Evolutionary conservation across 2,329 filamentous ascomycete genomes (phyloP).

Genomic region (Venturia asperata): DNA sequence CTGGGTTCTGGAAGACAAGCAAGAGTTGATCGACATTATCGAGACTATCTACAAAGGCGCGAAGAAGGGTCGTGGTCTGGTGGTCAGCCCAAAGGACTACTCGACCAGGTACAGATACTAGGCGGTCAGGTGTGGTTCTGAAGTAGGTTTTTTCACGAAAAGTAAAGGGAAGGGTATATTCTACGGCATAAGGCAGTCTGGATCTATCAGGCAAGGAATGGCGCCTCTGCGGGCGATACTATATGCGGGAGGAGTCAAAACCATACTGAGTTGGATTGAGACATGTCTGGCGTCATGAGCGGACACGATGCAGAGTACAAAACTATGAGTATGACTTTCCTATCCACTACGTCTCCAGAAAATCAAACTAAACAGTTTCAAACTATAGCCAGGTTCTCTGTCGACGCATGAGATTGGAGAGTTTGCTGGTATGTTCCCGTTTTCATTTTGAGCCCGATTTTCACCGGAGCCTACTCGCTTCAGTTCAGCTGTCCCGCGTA

Average conservation of each 20-base stretch:
- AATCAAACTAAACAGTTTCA: conserved; percentile 9
- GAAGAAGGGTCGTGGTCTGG: conserved; percentile 93
- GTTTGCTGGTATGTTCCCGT: neutral
- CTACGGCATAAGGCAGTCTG: neutral
- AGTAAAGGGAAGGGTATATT: neutral
- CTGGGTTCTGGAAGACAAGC: conserved; percentile 94
- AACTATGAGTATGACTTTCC: conserved; percentile 9
- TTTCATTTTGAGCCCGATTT: neutral
- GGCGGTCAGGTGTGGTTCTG: neutral
- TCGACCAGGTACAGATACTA: conserved; percentile 21
- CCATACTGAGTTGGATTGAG: neutral
- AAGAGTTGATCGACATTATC: conserved; percentile 96
- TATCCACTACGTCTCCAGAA: neutral
- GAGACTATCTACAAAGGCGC: conserved; percentile 98
- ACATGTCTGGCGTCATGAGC: neutral
- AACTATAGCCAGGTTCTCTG: neutral
- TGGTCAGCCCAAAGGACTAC: conserved; percentile 75
- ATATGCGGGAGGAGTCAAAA: neutral
- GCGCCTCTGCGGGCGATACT: neutral
- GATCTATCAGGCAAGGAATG: neutral
- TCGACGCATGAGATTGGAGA: neutral
- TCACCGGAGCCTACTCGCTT: neutral
- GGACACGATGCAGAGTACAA: neutral
- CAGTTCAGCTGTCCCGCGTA: neutral
- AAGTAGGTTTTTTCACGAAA: neutral